Evolutionary conservation across 495 filamentous ascomycete genomes (phyloP).

Genomic region (Rostrohypoxylon terebratum): DNA sequence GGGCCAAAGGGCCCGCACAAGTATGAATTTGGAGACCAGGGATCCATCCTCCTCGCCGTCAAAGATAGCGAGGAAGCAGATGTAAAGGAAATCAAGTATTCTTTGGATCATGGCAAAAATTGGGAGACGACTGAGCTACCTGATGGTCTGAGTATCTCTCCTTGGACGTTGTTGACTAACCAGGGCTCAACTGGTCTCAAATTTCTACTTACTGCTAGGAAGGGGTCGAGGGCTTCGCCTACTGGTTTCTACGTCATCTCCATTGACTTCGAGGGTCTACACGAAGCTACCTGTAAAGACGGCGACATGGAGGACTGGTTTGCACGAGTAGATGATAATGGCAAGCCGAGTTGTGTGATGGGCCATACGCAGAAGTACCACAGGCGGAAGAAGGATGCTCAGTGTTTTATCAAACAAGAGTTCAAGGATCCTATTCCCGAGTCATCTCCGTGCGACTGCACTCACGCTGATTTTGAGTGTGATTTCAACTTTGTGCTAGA

Average conservation of each 20-base stretch:
- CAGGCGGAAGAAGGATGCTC: conserved; percentile 82
- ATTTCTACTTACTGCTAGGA: conserved; percentile 73
- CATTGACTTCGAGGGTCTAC: conserved; percentile 84
- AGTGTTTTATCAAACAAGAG: conserved; percentile 89
- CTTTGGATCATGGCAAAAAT: conserved; percentile 84
- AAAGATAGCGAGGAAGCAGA: conserved; percentile 73
- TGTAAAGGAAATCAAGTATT: conserved; percentile 72
- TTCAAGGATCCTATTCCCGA: conserved; percentile 78
- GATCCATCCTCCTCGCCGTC: conserved; percentile 85
- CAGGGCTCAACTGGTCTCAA: conserved; percentile 91
- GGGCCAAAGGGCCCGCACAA: conserved; percentile 85
- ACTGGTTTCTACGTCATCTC: conserved; percentile 69
- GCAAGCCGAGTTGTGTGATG: conserved; percentile 90
- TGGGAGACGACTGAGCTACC: conserved; percentile 77
- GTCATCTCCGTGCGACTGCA: conserved; percentile 80
- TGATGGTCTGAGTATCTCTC: conserved; percentile 70
- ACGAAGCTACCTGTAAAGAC: conserved; percentile 82
- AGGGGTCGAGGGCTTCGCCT: conserved; percentile 59
- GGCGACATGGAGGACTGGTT: conserved; percentile 88
- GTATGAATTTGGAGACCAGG: conserved; percentile 94
- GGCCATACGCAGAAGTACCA: conserved; percentile 87
- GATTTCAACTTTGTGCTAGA: conserved; percentile 85
- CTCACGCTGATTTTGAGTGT: conserved; percentile 88
- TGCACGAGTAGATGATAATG: conserved; percentile 82
- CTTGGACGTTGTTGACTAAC: conserved; percentile 81